Base-by-base conservation (phyloP, 2,329 filamentous ascomycete genomes). In the Neofusicoccum parvum region DNA sequence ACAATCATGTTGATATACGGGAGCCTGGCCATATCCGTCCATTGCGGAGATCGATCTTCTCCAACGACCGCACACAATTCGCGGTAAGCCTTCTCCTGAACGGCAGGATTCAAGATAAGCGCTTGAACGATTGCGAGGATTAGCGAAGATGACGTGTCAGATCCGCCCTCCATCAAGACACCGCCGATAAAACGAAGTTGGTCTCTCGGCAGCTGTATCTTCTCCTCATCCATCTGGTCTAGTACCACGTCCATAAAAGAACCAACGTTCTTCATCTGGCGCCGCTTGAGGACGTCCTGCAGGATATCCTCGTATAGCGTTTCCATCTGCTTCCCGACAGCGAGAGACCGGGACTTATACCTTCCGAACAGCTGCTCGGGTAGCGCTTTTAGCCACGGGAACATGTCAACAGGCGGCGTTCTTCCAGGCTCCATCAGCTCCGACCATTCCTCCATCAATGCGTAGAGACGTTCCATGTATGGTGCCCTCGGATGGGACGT, bases 331-430 rank as follows among this genome's bases (percentile, higher is more conserved):
- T 59, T 34, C 5, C 54, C 20, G 5, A 59, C 54, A 20, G 20
- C 20, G 6, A 45, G 2, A 7, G 54, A 15, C 9, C 54, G 54
- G 10, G 3, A 15, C 20, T 46, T 59, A 7, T 34, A 59, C 2
- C 34, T 34, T 11, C 54, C 54, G 12, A 59, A 17, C 2, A 59
- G 23, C 23, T 34, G 9, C 39, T 59, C 20, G 2, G 54, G 54
- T 4, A 59, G 10, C 4, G 12, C 11, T n/a, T 59, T 59, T 1
- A 59, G 54, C 54, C 17, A 72, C 0, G 81, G 79, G 48, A 80
- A 80, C 17, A 79, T 72, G 50, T 84, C 82, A 1, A 84, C 78
- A 0, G 82, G 82, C 0, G 82, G 82, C 0, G 80, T 83, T n/a
- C 76, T 78, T 3, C 82, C 82, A 0, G 76, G 73, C 67, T 83